Evolutionary conservation across 1,139 yeast genomes (phyloP).

Genomic region (Arxiozyma heterogenica): DNA sequence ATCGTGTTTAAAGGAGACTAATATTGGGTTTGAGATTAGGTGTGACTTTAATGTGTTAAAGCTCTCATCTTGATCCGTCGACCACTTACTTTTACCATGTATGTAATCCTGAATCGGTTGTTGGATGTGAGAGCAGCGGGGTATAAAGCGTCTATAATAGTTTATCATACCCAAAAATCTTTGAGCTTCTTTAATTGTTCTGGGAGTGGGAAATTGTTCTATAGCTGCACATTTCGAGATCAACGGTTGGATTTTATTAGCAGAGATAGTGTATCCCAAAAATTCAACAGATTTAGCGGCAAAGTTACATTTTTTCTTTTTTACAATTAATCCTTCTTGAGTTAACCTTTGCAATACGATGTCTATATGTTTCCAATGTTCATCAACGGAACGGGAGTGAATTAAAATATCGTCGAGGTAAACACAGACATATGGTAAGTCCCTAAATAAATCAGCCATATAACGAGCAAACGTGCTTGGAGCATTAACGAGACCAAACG

Average conservation of each 20-base stretch:
- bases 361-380: not conserved
- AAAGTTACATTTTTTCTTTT: not conserved
- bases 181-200: not conserved
- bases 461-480: constrained; percentile 10
- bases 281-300: not conserved
- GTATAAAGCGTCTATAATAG: no score
- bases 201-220: not conserved
- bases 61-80: no score
- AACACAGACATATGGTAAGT: constrained; percentile 12
- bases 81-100: no score
- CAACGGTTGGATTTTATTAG: not conserved
- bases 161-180: no score
- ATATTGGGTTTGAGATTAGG: no score
- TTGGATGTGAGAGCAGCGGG: no score
- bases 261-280: not conserved
- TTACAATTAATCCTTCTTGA: not conserved
- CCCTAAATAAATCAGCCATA: constrained; percentile 13
- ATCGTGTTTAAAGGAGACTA: no score
- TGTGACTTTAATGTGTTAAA: no score
- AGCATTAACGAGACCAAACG: constrained; percentile 10
- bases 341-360: not conserved
- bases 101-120: no score
- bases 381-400: constrained; percentile 1
- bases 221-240: not conserved
- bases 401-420: constrained; percentile 29